These are phyloP conservation scores for Penicillium crustosum DNA, from an alignment of 2,329 filamentous ascomycete species.

Conservation along the genomic window DNA sequence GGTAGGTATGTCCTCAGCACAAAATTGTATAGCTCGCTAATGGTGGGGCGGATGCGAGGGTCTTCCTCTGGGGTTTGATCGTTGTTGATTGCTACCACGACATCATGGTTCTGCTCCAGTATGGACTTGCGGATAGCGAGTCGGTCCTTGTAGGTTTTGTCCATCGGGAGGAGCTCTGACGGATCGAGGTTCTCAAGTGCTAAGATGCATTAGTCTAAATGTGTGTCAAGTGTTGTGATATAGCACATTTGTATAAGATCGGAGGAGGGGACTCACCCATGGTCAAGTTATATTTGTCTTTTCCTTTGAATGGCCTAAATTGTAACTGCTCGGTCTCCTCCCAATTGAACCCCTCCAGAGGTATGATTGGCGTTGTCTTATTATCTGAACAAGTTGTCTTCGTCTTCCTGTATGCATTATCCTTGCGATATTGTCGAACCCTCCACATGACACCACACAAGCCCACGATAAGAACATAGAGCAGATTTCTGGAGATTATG, in stretches of 20 bases:
- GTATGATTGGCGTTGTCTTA: constrained; percentile 34
- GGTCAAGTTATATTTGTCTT: constrained; percentile 61
- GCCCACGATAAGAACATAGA: constrained; percentile 2
- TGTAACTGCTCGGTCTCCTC: constrained; percentile 52
- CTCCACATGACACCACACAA: constrained; percentile 1
- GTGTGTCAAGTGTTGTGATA: constrained; percentile 4
- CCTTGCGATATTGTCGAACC: neutral
- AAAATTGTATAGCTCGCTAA: constrained; percentile 54
- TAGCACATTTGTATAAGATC: neutral
- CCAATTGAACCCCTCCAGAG: constrained; percentile 54
- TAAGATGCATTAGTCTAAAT: constrained; percentile 27
- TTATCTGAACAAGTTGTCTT: neutral
- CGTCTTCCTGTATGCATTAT: neutral
- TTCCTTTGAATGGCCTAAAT: constrained; percentile 59
- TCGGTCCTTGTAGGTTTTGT: constrained; percentile 58
- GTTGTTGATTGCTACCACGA: constrained; percentile 42
- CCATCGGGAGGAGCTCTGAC: constrained; percentile 59
- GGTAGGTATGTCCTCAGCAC: constrained; percentile 58
- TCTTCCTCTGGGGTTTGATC: constrained; percentile 32
- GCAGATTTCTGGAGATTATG: neutral
- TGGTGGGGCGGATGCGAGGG: constrained; percentile 45
- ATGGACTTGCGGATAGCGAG: constrained; percentile 51
- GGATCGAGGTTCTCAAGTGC: constrained; percentile 54
- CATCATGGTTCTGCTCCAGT: constrained; percentile 46
- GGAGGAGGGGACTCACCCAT: constrained; percentile 52